Evolutionary conservation across 306 rosid genomes (phyloP).

Genomic region (Glycyrrhiza uralensis): DNA sequence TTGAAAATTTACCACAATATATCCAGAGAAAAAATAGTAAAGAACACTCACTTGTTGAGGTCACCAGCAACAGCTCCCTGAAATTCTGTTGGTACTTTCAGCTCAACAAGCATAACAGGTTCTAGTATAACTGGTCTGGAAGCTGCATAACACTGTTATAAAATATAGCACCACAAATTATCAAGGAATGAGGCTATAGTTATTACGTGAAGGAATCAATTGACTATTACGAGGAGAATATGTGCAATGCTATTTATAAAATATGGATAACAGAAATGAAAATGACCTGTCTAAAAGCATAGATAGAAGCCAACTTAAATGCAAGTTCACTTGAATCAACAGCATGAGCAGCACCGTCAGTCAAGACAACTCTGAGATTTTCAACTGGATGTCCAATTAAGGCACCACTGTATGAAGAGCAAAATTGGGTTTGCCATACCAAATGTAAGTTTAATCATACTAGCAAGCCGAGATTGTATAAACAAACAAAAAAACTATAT

Average conservation of each 20-base stretch:
- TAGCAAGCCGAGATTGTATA: not conserved
- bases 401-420: conserved; percentile 70
- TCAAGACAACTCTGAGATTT: conserved; percentile 72
- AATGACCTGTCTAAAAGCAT: conserved; percentile 92
- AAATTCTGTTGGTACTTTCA: conserved; percentile 96
- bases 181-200: not conserved
- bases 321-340: conserved; percentile 99
- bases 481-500: not conserved
- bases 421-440: not conserved
- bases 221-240: not conserved
- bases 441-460: not conserved
- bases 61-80: conserved; percentile 98
- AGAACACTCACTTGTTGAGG: conserved; percentile 75
- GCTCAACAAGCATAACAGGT: conserved; percentile 95
- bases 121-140: conserved; percentile 92
- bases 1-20: not conserved
- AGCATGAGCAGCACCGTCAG: conserved; percentile 95
- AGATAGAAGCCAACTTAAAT: conserved; percentile 89
- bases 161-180: conserved; percentile 15
- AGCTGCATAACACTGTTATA: conserved; percentile 71
- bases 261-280: conserved; percentile 14
- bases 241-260: conserved; percentile 1
- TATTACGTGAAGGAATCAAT: conserved; percentile 5
- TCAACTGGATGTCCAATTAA: conserved; percentile 98
- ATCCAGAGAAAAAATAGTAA: not conserved